phyloP scores from a whole-genome alignment of 208 protist genomes.

The Porcisia deanei region DNA sequence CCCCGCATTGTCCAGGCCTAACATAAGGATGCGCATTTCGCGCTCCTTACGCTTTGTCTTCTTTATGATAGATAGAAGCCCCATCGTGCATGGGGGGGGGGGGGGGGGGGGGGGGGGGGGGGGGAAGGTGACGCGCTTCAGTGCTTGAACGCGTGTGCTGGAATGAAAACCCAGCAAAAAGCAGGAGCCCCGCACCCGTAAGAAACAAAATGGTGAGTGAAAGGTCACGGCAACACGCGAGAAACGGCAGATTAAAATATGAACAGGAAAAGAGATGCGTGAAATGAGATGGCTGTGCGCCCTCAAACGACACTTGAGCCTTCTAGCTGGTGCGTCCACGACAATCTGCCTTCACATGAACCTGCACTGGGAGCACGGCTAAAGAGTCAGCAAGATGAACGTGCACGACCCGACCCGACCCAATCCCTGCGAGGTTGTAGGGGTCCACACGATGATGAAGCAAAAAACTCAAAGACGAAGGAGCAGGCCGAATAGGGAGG shows the following conservation, averaged over 20 bases:
- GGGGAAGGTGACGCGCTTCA: not conserved
- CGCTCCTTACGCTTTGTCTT: conserved; percentile 99
- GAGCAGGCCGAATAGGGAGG: conserved; percentile 2
- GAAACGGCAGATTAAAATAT: not conserved
- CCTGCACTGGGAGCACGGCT: not conserved
- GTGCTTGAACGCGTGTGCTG: not conserved
- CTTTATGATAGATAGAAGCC: conserved; percentile 97
- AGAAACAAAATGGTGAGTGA: not conserved
- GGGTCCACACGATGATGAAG: conserved; percentile 7
- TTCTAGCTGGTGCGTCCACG: not conserved
- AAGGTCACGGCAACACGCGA: not conserved
- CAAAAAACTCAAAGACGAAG: conserved; percentile 19
- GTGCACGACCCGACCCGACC: not conserved
- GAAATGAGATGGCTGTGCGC: not conserved
- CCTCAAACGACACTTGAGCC: not conserved
- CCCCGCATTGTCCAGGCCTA: conserved; percentile 96
- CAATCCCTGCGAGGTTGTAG: not conserved
- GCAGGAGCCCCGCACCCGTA: not conserved
- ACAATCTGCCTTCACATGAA: not conserved
- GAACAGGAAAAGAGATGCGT: not conserved
- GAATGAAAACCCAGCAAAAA: conserved; percentile 2
- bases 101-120: too few species aligned
- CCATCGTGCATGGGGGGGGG: too few species aligned
- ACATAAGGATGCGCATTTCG: conserved; percentile 98
- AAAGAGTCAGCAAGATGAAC: not conserved